phyloP scores from a whole-genome alignment of 129 eudicot species.

The Escallonia rubra region DNA sequence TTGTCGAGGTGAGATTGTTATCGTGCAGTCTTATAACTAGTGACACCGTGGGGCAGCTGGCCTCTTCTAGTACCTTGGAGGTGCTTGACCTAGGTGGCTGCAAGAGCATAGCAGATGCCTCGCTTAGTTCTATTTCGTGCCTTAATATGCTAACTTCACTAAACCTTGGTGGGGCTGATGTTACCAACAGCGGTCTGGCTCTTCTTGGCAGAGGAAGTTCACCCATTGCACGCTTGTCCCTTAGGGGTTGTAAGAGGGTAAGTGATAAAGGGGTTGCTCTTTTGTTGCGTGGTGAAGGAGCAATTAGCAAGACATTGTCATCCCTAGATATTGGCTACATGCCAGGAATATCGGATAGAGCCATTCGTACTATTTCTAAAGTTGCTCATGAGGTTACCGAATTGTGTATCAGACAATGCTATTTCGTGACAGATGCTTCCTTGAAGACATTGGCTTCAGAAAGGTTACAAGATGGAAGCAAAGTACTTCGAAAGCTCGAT shows the following conservation, averaged over 20 bases:
- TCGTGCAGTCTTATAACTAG: constrained; percentile 52
- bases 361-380: constrained; percentile 20
- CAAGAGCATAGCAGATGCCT: constrained; percentile 49
- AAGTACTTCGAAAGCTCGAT: constrained; percentile 41
- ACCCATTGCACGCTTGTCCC: constrained; percentile 34
- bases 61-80: constrained; percentile 33
- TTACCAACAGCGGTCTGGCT: constrained; percentile 51
- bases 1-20: constrained; percentile 41
- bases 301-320: constrained; percentile 33
- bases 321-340: constrained; percentile 47
- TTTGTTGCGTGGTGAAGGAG: constrained; percentile 32
- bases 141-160: constrained; percentile 33
- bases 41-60: constrained; percentile 33
- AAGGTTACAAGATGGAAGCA: constrained; percentile 12
- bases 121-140: constrained; percentile 33
- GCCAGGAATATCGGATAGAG: constrained; percentile 48
- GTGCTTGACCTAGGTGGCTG: constrained; percentile 49
- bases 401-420: constrained; percentile 55
- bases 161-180: constrained; percentile 48
- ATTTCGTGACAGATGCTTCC: constrained; percentile 52
- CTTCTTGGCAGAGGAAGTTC: constrained; percentile 42
- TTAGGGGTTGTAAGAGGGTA: constrained; percentile 57
- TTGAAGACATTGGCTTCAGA: constrained; percentile 37
- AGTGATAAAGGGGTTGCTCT: constrained; percentile 44
- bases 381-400: constrained; percentile 32